Base-by-base conservation (phyloP, 2,329 filamentous ascomycete species). In the Metarhizium sp. region DNA sequence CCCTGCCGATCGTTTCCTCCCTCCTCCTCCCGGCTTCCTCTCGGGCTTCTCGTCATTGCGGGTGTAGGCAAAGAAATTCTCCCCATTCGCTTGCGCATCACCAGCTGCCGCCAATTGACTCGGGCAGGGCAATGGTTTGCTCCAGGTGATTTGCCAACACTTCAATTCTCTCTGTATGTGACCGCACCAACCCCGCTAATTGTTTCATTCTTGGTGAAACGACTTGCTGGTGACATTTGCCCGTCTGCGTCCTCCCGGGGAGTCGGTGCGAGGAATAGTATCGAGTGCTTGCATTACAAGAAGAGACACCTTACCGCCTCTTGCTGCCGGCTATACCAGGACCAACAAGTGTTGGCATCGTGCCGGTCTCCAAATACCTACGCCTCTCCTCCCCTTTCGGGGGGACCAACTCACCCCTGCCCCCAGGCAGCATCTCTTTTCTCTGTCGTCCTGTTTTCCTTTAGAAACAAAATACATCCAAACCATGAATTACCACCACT, bases 61-160 rank as follows among this genome's bases (percentile, higher is more conserved):
- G 45, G 48, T 54, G 34, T 40, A 49, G 32, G 29, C 29, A 45
- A 29, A 55, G 56, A 38, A 30, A 50, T 48, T 30, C 45, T 54
- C 50, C 45, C 10, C 54, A 47, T 38, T 52, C 51, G 55, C 50
- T 54, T 54, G 47, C 55, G 42, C 54, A 46, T 55, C 56, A 13
- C 43, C 53, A 34, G 48, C 53, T 56, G 54, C 64, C 62, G 61
- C 62, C 68, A 69, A 69, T 71, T 68, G 67, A 65, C 66, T 64
- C 60, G 59, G 62, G 64, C 63, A 67, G 63, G 68, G 69, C 69
- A 65, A 72, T 72, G 69, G 59, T 71, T 66, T 62, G 61, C 65
- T 67, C 64, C 61, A 63, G 68, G 69, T 71, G 66, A 71, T 62
- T 50, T 63, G 62, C 51, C 43, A 29, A 48, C 55, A 50, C 52